Base-by-base conservation (phyloP, 2,329 filamentous ascomycete genomes). In the Graphilbum sp. region DNA sequence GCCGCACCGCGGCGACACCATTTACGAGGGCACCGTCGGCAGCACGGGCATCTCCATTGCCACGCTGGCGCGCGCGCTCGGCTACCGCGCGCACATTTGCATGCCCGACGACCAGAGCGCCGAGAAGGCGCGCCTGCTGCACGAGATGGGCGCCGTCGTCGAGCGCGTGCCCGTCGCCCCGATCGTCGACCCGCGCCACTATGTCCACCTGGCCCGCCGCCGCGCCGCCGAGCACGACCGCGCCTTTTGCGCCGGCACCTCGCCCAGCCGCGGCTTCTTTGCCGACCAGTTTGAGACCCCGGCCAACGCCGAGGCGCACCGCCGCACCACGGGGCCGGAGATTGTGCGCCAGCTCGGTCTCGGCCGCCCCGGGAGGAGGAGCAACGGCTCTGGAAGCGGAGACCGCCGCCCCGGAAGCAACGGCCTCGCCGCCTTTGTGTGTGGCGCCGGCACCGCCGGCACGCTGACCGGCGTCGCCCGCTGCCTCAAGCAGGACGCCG, bases 11-110 rank as follows among this genome's bases (percentile, higher is more conserved):
- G 88, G 88, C 43, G 90, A 98, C 56, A 92, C 83, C 32, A 86
- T 98, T 51, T 98, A 96, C 58, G 90, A 98, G 62, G 90, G 90
- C 46, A 98, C 90, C 1, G 87, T 94, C 15, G 90, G 90, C 42
- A 93, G 84, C 53, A 98, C 90, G 0, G 90, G 90, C 18, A 96
- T 98, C 49, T 95, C 87, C 15, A 68, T 98, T 10, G 90, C 90
- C 3, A 83, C 83, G 1, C 73, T 98, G 36, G 87, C 85, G 36
- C 72, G 87, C 48, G 87, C 90, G 18, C 72, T 77, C 56, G 90
- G 90, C 25, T 96, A 96, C 62, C 72, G 79, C 46, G 86, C 86
- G 24, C 83, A 96, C 58, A 96, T 98, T 47, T 95, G 85, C 64
- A 96, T 98, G 86, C 88, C 90, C 35, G 77, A 84, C 53, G 90